These are phyloP conservation scores for Vitis hybrid DNA, from an alignment of 177 flowering plant genomes.

Conservation along the genomic window DNA sequence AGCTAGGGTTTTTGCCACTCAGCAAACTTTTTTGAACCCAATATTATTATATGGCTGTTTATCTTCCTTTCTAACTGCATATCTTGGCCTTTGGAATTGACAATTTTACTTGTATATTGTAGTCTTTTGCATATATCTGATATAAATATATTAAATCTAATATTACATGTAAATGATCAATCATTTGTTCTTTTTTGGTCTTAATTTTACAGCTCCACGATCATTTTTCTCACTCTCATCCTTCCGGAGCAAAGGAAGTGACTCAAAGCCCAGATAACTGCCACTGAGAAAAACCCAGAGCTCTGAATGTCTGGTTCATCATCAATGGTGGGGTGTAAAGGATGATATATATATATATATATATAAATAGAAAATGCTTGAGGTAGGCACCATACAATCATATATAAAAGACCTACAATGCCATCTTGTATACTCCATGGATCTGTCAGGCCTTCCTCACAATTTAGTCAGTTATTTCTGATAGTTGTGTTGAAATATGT, in stretches of 20 bases:
- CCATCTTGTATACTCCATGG: slow-evolving; percentile 16
- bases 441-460: slow-evolving; percentile 15
- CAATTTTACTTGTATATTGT: background rate
- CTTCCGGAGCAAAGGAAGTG: slow-evolving; percentile 94
- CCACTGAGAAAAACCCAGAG: slow-evolving; percentile 9
- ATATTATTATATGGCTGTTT: too few species aligned
- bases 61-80: background rate
- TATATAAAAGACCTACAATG: slow-evolving; percentile 9
- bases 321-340: slow-evolving; percentile 19
- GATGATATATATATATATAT: slow-evolving; percentile 1
- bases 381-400: slow-evolving; percentile 22
- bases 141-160: background rate
- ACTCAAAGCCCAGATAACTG: slow-evolving; percentile 68
- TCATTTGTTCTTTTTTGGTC: background rate
- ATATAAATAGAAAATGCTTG: slow-evolving; percentile 14
- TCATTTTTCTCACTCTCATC: slow-evolving; percentile 90
- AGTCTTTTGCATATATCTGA: background rate
- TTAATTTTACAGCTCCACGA: slow-evolving; percentile 64
- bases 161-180: background rate
- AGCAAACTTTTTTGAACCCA: too few species aligned
- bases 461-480: slow-evolving; percentile 10
- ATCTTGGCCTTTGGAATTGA: background rate
- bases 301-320: slow-evolving; percentile 10
- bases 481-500: slow-evolving; percentile 20
- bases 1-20: too few species aligned